Percentiles rank a stretch among this genome's conserved stretches.
Conservation (phyloP, 1,284 basidiomycete species). For the Papiliotrema flavescens region DNA sequence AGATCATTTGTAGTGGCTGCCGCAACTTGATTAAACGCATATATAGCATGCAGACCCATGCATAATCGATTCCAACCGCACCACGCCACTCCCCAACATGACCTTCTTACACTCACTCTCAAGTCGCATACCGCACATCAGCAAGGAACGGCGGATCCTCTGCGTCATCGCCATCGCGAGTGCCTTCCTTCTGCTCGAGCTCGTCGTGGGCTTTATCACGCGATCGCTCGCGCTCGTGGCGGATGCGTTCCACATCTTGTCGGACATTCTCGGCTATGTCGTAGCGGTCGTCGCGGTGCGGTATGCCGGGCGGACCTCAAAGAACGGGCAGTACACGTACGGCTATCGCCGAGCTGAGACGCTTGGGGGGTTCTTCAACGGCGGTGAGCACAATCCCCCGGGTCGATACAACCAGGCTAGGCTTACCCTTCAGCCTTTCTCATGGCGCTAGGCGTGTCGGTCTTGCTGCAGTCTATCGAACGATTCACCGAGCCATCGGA, state of each 20-base stretch:
- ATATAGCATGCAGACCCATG: neutral
- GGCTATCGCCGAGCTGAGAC: neutral
- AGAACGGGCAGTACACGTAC: neutral
- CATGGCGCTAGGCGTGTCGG: slow-evolving; percentile 7
- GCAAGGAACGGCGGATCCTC: neutral
- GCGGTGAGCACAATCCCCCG: neutral
- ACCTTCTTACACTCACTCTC: neutral
- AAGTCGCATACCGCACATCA: neutral
- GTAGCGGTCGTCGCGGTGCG: neutral
- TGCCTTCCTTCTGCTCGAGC: neutral
- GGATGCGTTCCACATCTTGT: neutral
- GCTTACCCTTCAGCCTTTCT: slow-evolving; percentile 1
- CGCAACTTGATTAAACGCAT: too few species aligned
- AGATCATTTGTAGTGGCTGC: too few species aligned
- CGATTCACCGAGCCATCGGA: slow-evolving; percentile 7
- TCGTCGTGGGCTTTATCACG: neutral
- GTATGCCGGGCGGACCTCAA: neutral
- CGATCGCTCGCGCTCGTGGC: neutral
- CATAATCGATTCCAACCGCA: neutral
- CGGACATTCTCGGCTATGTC: neutral
- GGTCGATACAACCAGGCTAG: neutral
- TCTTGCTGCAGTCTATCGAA: slow-evolving; percentile 11
- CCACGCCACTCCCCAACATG: neutral
- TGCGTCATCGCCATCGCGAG: neutral
- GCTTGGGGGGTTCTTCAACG: slow-evolving; percentile 1